phyloP scores from a whole-genome alignment of 805 yeast genomes.

The Saccharomycopsis olivae region DNA sequence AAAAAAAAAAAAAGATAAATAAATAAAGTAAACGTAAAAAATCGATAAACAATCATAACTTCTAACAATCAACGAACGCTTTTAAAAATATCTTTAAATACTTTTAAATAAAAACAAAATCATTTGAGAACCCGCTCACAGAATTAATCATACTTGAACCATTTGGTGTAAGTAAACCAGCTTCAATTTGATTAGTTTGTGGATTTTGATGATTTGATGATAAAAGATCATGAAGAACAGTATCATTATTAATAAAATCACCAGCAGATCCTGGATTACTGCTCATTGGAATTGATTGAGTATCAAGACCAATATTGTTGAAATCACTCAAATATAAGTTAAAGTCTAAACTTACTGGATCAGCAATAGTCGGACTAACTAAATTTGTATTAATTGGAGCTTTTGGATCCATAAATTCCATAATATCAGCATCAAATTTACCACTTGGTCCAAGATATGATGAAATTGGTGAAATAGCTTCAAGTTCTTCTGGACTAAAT shows the following conservation, averaged over 20 bases:
- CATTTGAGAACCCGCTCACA: not conserved
- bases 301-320: no score
- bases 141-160: not conserved
- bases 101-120: not conserved
- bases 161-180: no score
- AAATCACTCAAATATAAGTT: not conserved
- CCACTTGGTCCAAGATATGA: not conserved
- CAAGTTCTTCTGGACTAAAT: not conserved
- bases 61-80: not conserved
- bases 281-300: no score
- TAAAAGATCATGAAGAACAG: no score
- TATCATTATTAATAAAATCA: no score
- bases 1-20: no score
- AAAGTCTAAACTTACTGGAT: not conserved
- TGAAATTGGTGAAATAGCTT: not conserved
- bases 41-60: not conserved
- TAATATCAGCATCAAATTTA: not conserved
- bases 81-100: not conserved
- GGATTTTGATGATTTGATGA: no score
- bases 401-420: not conserved
- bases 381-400: not conserved
- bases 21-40: not conserved
- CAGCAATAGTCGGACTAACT: not conserved
- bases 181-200: no score
- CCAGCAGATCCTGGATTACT: no score